A percentile compares a stretch with the other conserved stretches of the same genome.
phyloP scores from a whole-genome alignment of 2,329 filamentous ascomycete species.

The Beauveria pseudobassiana region DNA sequence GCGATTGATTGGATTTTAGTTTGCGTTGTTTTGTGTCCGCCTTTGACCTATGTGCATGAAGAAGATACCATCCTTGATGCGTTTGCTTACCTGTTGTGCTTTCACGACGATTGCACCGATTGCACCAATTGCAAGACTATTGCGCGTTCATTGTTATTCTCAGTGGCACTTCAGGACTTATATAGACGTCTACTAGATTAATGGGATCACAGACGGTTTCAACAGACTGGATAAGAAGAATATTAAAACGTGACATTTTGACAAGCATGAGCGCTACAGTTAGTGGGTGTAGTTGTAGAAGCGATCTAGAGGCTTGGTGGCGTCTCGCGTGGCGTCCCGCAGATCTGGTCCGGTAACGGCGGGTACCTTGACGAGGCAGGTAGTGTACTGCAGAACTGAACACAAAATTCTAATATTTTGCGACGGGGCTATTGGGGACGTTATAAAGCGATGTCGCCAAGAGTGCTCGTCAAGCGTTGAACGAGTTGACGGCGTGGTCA shows the following conservation, averaged over 20 bases:
- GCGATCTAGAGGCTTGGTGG: constrained; percentile 17
- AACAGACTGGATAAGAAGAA: neutral
- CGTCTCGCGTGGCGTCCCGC: constrained; percentile 12
- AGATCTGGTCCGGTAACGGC: constrained; percentile 12
- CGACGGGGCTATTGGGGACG: neutral
- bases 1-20: neutral
- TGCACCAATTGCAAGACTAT: neutral
- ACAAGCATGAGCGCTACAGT: too few relatives aligned
- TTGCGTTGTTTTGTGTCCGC: neutral
- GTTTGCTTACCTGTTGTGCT: neutral
- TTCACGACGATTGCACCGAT: neutral
- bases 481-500: too few relatives aligned
- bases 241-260: too few relatives aligned
- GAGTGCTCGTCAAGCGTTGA: too few relatives aligned
- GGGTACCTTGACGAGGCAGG: constrained; percentile 13
- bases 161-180: neutral
- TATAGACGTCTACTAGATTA: neutral
- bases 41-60: neutral
- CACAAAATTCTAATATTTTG: constrained; percentile 6
- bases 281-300: constrained; percentile 12
- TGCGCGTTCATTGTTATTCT: neutral
- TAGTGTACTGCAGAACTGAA: too few relatives aligned
- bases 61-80: neutral
- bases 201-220: neutral
- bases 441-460: too few relatives aligned